Base-by-base conservation (phyloP, 352 stramenopile species). In the Globisporangium canariense region DNA sequence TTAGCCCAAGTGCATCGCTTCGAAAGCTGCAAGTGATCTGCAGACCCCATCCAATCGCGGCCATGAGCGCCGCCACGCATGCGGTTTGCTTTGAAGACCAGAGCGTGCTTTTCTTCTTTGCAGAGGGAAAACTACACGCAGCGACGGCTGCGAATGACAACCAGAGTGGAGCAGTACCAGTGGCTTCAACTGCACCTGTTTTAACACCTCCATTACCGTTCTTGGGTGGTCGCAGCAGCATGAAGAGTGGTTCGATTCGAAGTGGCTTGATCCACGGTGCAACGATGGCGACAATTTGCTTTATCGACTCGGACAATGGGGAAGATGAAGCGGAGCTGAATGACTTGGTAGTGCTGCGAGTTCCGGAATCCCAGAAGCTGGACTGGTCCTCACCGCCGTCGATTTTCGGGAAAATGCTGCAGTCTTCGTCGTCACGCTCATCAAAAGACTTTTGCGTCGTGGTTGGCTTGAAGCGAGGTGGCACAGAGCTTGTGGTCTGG, bases 361-460 rank as follows among this genome's bases (percentile, higher is more conserved):
- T 85, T 36, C 74, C 78, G 0, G 78, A 83, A 30, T 81, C 76
- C 22, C 68, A 80, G 28, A 89, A 88, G 53, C 71, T 77, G 6
- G 60, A 81, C 10, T 92, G 83, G 83, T 80, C 73, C 1, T 71
- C 74, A 13, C 74, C 67, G 25, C 61, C 61, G 16, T 81, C 66
- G 45, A 72, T 75, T 25, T 84, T 83, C 38, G 45, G 46, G 2
- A 54, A 62, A 11, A 13, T 54, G 49, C 46, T 51, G 36, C 13
- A 40, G 10, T 46, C 52, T n/a, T 53, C 66, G 22, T 74, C 60
- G 56, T 67, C 65, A 55, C 66, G 22, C 5, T 58, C 38, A n/a
- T 67, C 67, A 1, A 90, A 86, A 38, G 83, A 92, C 66, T 92
- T 77, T 41, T 89, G 67, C 34, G 78, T 88, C 52, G 64, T 87